Evolutionary conservation across 2,329 filamentous ascomycete species (phyloP).

Genomic region (Pestalotiopsis sp.): DNA sequence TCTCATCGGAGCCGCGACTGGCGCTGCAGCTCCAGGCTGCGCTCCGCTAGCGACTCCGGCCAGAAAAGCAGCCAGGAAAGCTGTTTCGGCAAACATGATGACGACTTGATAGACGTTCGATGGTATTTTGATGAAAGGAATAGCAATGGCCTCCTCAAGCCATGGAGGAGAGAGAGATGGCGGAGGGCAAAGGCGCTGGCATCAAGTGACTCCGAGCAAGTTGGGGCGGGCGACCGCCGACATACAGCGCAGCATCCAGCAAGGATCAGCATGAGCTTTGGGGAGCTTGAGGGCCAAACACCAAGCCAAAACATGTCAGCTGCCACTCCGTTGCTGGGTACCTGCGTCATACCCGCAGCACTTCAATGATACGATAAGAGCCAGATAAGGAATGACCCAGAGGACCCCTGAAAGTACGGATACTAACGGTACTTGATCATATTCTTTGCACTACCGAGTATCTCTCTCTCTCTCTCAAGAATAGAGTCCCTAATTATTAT

Average conservation of each 20-base stretch:
- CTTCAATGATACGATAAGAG: slow-evolving; percentile 4
- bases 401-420: not conserved
- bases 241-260: not conserved
- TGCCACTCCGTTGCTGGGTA: slow-evolving; percentile 13
- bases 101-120: not conserved
- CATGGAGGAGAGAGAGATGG: not conserved
- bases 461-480: too few species aligned
- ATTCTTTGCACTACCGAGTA: not conserved
- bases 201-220: not conserved
- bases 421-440: not conserved
- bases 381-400: slow-evolving; percentile 9
- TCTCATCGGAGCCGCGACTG: slow-evolving; percentile 79
- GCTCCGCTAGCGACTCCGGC: slow-evolving; percentile 48
- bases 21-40: slow-evolving; percentile 80
- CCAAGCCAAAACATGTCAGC: not conserved
- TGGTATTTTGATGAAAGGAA: not conserved
- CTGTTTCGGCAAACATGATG: slow-evolving; percentile 33
- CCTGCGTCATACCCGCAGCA: slow-evolving; percentile 17
- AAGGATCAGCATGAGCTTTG: not conserved
- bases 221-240: not conserved
- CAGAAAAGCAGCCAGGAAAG: slow-evolving; percentile 39
- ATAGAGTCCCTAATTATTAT: too few species aligned
- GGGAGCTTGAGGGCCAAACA: slow-evolving; percentile 9
- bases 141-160: not conserved
- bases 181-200: not conserved